phyloP scores from a whole-genome alignment of 2,329 filamentous ascomycete genomes.

The Penicillium sp. region DNA sequence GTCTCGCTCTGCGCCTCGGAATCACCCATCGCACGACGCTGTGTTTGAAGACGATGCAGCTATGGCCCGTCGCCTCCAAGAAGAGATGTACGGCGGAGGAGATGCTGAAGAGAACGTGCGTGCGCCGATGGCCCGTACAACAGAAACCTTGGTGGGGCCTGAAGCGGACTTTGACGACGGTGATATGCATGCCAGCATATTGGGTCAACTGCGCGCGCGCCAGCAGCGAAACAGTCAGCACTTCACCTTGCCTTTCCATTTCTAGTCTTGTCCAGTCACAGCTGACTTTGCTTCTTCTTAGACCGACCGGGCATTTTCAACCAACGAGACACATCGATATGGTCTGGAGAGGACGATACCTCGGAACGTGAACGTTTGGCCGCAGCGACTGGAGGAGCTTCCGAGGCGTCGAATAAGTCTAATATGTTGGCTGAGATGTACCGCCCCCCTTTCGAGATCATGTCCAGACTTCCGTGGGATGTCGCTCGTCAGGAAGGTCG shows the following conservation, averaged over 20 bases:
- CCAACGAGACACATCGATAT: constrained; percentile 52
- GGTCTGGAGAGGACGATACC: constrained; percentile 46
- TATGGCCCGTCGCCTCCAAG: constrained; percentile 82
- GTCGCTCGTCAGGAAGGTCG: constrained; percentile 76
- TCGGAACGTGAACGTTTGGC: constrained; percentile 48
- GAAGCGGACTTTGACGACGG: constrained; percentile 48
- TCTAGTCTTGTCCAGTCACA: too few relatives aligned
- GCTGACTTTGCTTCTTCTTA: constrained; percentile 18
- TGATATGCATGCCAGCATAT: constrained; percentile 52
- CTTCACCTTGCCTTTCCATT: constrained; percentile 5
- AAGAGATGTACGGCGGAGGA: constrained; percentile 67
- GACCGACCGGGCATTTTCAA: constrained; percentile 60
- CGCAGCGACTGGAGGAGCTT: constrained; percentile 56
- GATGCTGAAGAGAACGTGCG: constrained; percentile 58
- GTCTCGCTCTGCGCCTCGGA: too few relatives aligned
- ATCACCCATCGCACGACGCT: constrained; percentile 36
- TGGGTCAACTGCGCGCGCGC: constrained; percentile 62
- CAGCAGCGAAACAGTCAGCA: too few relatives aligned
- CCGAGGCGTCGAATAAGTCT: constrained; percentile 59
- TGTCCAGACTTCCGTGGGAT: constrained; percentile 69
- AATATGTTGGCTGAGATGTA: constrained; percentile 82
- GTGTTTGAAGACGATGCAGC: constrained; percentile 79
- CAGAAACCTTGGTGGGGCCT: constrained; percentile 80
- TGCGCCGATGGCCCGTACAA: constrained; percentile 82
- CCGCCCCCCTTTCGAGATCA: constrained; percentile 82